Evolutionary conservation across 2,329 filamentous ascomycete genomes (phyloP).

Genomic region (Knoxdaviesia capensis): DNA sequence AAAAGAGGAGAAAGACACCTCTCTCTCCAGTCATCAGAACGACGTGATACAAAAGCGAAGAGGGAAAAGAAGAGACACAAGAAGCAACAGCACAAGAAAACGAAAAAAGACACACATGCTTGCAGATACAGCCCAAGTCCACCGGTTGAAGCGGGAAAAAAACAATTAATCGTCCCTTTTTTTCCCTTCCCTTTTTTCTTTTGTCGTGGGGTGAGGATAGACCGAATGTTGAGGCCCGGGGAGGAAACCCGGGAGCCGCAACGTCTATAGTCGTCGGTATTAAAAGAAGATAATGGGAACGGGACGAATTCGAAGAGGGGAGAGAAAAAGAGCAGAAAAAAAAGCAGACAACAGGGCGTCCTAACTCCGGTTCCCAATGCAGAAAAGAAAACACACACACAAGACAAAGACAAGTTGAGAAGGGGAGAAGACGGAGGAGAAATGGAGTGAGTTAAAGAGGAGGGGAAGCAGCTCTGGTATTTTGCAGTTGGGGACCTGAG

Average conservation of each 20-base stretch:
- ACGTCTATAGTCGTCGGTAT: no score
- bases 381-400: conserved; percentile 1
- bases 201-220: no score
- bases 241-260: no score
- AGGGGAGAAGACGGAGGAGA: background rate
- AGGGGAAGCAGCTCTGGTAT: background rate
- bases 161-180: background rate
- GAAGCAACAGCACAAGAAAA: background rate
- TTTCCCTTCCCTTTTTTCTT: background rate
- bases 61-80: background rate
- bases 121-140: no score
- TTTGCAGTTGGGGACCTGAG: no score
- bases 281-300: no score
- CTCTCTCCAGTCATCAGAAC: no score
- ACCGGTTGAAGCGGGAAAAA: background rate
- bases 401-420: background rate
- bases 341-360: background rate
- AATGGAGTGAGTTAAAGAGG: background rate
- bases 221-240: no score
- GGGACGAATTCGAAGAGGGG: background rate
- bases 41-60: background rate
- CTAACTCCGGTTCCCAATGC: background rate
- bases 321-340: background rate
- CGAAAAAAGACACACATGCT: background rate
- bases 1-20: background rate